Percentiles rank a stretch among this genome's conserved stretches.
Evolutionary conservation across 2,329 filamentous ascomycete genomes (phyloP).

Genomic region (Colletotrichum sp.): DNA sequence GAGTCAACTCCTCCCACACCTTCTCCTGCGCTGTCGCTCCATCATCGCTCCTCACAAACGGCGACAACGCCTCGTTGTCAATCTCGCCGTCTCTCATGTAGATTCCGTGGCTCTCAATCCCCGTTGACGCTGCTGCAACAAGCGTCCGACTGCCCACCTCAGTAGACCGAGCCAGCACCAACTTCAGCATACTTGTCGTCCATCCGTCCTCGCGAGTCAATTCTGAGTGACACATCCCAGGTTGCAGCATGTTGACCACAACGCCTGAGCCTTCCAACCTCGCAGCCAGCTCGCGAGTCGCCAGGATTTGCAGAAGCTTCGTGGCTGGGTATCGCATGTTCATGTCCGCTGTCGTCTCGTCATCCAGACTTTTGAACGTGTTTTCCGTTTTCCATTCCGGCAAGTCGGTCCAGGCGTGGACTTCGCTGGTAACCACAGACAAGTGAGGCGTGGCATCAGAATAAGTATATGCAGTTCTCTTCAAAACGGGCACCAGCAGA

Average conservation of each 20-base stretch:
- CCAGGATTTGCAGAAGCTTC: not conserved
- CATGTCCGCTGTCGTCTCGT: not conserved
- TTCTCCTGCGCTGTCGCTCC: not conserved
- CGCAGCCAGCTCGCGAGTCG: not conserved
- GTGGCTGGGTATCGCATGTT: not conserved
- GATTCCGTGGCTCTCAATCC: not conserved
- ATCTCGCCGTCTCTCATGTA: not conserved
- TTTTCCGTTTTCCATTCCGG: not conserved
- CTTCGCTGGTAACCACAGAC: not conserved
- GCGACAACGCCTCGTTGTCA: not conserved
- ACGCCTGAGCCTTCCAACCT: not conserved
- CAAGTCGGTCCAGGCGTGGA: not conserved
- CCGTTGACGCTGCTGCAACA: not conserved
- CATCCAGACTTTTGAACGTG: not conserved
- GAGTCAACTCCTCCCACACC: not conserved
- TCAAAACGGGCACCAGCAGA: not conserved
- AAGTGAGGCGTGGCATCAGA: not conserved
- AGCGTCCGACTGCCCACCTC: not conserved
- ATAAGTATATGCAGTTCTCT: not conserved
- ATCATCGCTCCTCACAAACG: too few relatives aligned
- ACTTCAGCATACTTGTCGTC: rapidly evolving
- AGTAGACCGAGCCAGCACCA: not conserved
- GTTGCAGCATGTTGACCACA: not conserved
- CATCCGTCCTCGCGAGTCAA: not conserved
- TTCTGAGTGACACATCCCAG: not conserved